Percentiles rank a stretch among this genome's conserved stretches.
These are phyloP conservation scores for Pisolithus thermaeus DNA, from an alignment of 1,284 basidiomycete species.

Conservation along the genomic window DNA sequence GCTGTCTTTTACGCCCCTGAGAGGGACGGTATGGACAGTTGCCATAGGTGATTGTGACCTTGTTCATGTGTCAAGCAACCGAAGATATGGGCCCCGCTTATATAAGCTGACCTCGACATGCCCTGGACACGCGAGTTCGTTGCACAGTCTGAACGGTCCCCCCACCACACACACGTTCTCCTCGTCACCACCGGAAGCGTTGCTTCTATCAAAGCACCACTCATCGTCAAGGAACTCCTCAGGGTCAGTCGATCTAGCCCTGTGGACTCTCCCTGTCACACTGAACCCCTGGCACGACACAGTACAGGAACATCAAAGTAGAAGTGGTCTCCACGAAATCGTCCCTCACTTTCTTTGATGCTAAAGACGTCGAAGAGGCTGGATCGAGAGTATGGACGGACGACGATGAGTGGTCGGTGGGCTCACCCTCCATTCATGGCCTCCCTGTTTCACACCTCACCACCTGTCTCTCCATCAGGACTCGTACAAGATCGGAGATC, in stretches of 20 bases:
- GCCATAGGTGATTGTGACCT: too few species aligned
- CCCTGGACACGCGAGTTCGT: constrained; percentile 29
- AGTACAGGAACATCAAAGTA: constrained; percentile 74
- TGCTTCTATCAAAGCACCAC: constrained; percentile 87
- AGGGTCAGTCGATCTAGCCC: constrained; percentile 44
- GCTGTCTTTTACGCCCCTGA: too few species aligned
- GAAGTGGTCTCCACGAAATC: constrained; percentile 81
- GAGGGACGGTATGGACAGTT: too few species aligned
- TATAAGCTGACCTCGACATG: too few species aligned
- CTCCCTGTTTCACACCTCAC: not conserved
- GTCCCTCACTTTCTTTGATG: constrained; percentile 75
- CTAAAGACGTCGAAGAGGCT: constrained; percentile 43
- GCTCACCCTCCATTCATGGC: constrained; percentile 19
- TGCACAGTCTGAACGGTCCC: constrained; percentile 38
- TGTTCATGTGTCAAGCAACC: too few species aligned
- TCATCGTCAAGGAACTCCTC: constrained; percentile 78
- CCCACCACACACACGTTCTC: constrained; percentile 62
- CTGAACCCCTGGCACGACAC: not conserved
- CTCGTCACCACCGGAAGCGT: constrained; percentile 91
- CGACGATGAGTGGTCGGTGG: constrained; percentile 84
- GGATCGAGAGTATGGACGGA: constrained; percentile 83
- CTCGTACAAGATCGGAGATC: constrained; percentile 73
- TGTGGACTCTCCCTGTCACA: not conserved
- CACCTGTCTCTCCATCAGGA: constrained; percentile 31
- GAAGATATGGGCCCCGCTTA: too few species aligned